Conservation (phyloP, 306 rosid species). For the Trifolium repens region DNA sequence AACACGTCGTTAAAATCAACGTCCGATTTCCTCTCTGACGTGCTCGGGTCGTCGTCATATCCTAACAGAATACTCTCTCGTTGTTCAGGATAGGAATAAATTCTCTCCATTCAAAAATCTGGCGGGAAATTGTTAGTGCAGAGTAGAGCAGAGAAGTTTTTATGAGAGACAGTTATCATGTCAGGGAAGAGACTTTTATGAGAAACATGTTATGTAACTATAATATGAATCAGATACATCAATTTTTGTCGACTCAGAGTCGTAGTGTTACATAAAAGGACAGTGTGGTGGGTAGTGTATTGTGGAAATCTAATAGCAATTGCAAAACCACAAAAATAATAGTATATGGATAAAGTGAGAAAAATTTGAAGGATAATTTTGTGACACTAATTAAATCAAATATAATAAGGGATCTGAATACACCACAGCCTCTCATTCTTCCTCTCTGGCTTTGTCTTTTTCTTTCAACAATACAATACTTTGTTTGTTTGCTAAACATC, state of each 20-base stretch:
- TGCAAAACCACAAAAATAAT: slow-evolving; percentile 62
- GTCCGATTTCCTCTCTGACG: slow-evolving; percentile 54
- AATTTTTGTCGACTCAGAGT: too few species aligned
- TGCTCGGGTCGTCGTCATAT: slow-evolving; percentile 37
- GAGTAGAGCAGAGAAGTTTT: background rate
- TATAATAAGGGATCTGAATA: background rate
- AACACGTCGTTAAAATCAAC: slow-evolving; percentile 86
- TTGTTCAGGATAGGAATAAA: slow-evolving; percentile 40
- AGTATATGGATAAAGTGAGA: slow-evolving; percentile 47
- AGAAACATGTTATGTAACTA: too few species aligned
- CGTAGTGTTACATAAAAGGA: background rate
- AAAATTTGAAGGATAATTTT: slow-evolving; percentile 6
- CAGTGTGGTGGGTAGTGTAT: background rate
- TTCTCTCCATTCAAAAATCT: slow-evolving; percentile 59
- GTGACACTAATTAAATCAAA: slow-evolving; percentile 1
- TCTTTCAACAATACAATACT: background rate
- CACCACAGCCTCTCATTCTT: slow-evolving; percentile 1
- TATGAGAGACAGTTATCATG: background rate
- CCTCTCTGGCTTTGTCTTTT: slow-evolving; percentile 2
- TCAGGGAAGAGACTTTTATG: background rate
- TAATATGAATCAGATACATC: too few species aligned
- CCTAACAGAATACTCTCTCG: slow-evolving; percentile 66
- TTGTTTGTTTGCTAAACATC: background rate
- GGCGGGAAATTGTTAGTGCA: slow-evolving; percentile 46
- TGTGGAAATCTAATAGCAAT: slow-evolving; percentile 29